Evolutionary conservation across 345 rosid species (phyloP).

Genomic region (Isatis tinctoria): DNA sequence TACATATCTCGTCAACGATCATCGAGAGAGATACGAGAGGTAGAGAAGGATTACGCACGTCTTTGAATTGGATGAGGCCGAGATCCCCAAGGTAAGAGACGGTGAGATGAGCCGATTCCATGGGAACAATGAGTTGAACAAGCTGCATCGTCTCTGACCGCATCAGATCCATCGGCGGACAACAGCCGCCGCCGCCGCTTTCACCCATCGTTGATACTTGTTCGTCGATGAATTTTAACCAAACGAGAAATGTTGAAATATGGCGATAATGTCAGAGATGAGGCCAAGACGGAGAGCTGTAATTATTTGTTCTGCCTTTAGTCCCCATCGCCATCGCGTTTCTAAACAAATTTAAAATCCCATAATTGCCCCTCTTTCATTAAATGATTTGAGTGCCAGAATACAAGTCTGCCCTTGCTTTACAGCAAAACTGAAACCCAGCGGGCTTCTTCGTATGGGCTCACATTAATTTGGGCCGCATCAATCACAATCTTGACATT

Average conservation of each 20-base stretch:
- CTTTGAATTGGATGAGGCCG: constrained; percentile 95
- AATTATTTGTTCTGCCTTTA: neutral
- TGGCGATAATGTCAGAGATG: constrained; percentile 9
- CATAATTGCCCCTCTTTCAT: neutral
- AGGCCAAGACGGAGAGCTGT: constrained; percentile 12
- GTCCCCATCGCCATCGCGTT: neutral
- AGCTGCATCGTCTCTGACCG: constrained; percentile 95
- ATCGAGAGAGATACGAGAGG: neutral
- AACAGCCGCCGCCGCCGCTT: constrained; percentile 41
- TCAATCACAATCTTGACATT: neutral
- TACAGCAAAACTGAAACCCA: neutral
- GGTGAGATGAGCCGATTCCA: constrained; percentile 85
- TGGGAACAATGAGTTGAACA: constrained; percentile 86
- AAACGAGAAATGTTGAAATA: neutral
- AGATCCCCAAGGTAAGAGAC: constrained; percentile 91
- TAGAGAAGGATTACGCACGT: constrained; percentile 46
- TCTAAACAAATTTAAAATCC: neutral
- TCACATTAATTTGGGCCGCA: neutral
- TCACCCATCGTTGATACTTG: constrained; percentile 44
- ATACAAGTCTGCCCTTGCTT: neutral
- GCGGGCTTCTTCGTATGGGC: neutral
- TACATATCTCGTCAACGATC: neutral
- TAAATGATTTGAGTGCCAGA: neutral
- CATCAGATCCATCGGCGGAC: constrained; percentile 93
- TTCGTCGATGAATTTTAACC: constrained; percentile 1